phyloP scores from a whole-genome alignment of 176 grass and related monocot species.

The Rhynchospora breviuscula region DNA sequence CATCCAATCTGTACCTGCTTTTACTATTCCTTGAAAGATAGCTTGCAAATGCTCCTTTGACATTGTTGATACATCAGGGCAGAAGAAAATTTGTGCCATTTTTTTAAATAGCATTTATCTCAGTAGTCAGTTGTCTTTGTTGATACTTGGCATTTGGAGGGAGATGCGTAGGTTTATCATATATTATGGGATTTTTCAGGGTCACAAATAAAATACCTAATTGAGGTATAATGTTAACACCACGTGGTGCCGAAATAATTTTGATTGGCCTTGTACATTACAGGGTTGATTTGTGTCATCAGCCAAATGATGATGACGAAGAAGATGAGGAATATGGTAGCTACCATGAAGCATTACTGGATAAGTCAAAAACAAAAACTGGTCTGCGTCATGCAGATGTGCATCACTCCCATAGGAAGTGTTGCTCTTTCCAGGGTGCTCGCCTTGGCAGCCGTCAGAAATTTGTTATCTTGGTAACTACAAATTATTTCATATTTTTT shows the following conservation, averaged over 20 bases:
- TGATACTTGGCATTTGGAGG: not conserved
- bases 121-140: not conserved
- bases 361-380: constrained; percentile 57
- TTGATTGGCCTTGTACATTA: constrained; percentile 25
- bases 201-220: not conserved
- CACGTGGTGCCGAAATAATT: constrained; percentile 4
- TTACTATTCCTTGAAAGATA: not conserved
- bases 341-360: constrained; percentile 74
- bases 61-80: not conserved
- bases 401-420: constrained; percentile 29
- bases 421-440: constrained; percentile 51
- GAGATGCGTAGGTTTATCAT: not conserved
- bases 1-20: not conserved
- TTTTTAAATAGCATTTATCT: not conserved
- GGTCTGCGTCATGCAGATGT: constrained; percentile 38
- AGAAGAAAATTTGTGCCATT: not conserved
- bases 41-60: not conserved
- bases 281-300: constrained; percentile 98
- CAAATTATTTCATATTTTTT: not conserved
- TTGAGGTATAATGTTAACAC: not conserved
- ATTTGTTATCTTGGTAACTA: constrained; percentile 84
- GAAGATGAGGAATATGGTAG: constrained; percentile 63
- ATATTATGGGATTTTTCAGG: not conserved
- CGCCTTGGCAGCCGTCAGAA: constrained; percentile 94
- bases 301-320: constrained; percentile 95